Evolutionary conservation across 2,329 filamentous ascomycete species (phyloP).

Genomic region (Cercospora sojina): DNA sequence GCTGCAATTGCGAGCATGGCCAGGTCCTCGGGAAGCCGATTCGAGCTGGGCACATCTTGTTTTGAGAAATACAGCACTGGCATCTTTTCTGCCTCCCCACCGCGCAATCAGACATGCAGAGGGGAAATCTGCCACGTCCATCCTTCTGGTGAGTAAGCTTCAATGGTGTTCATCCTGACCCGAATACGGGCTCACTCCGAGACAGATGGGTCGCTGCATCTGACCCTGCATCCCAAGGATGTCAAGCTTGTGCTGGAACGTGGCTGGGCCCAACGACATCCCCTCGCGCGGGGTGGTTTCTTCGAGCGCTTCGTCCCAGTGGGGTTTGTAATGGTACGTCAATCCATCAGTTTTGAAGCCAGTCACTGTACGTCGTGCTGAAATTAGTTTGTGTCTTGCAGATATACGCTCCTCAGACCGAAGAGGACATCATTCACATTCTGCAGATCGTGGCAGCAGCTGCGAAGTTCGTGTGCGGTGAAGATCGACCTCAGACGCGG

Average conservation of each 20-base stretch:
- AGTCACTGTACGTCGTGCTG: background rate
- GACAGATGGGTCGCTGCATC: conserved; percentile 70
- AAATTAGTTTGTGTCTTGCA: background rate
- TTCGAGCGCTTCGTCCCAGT: conserved; percentile 67
- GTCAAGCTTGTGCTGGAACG: conserved; percentile 68
- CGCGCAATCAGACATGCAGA: conserved; percentile 65
- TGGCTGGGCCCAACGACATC: conserved; percentile 74
- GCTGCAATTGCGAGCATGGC: conserved; percentile 55
- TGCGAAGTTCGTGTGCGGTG: conserved; percentile 61
- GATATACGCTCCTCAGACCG: conserved; percentile 68
- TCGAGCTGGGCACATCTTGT: conserved; percentile 63
- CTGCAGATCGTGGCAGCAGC: conserved; percentile 71
- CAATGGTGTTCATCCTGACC: background rate
- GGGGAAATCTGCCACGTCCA: conserved; percentile 85
- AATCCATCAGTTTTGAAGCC: background rate
- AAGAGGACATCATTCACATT: conserved; percentile 66
- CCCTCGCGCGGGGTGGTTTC: conserved; percentile 65
- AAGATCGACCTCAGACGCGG: background rate
- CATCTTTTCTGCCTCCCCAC: conserved; percentile 65
- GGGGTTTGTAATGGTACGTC: conserved; percentile 69
- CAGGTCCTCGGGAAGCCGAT: conserved; percentile 34
- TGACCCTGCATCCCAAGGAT: conserved; percentile 77
- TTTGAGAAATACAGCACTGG: conserved; percentile 71
- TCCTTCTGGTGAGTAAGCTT: conserved; percentile 44
- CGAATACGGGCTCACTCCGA: background rate